Conservation (phyloP, 2,329 filamentous ascomycete species). For the Fusarium verticillioides region DNA sequence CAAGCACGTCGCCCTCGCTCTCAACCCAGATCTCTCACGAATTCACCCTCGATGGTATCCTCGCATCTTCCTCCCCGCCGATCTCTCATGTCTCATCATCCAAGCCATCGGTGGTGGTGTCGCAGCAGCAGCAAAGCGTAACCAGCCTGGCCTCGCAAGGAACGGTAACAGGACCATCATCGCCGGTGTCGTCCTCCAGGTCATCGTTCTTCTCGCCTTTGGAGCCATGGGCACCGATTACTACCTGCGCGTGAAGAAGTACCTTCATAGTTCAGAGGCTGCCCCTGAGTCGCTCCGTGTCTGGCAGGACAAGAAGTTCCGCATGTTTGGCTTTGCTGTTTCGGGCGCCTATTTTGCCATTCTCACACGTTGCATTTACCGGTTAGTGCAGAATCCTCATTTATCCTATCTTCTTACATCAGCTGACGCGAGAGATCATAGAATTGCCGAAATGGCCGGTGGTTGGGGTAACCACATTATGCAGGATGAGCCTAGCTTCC, state of each 20-base stretch:
- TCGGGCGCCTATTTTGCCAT: constrained; percentile 57
- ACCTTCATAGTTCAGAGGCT: constrained; percentile 50
- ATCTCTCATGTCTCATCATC: constrained; percentile 67
- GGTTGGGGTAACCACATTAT: constrained; percentile 73
- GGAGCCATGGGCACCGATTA: constrained; percentile 59
- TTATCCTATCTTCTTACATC: not conserved
- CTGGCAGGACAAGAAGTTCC: constrained; percentile 58
- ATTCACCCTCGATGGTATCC: constrained; percentile 64
- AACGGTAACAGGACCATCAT: constrained; percentile 64
- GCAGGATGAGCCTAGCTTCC: constrained; percentile 69
- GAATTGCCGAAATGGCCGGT: constrained; percentile 71
- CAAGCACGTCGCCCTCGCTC: constrained; percentile 65
- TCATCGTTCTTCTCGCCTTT: constrained; percentile 60
- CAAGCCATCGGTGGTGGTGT: constrained; percentile 69
- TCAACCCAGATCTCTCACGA: constrained; percentile 62
- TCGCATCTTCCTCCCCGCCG: constrained; percentile 68
- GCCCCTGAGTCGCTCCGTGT: constrained; percentile 48
- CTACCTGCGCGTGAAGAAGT: constrained; percentile 54
- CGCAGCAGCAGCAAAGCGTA: constrained; percentile 59
- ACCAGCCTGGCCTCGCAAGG: constrained; percentile 53
- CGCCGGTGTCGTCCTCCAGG: constrained; percentile 65
- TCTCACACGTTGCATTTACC: constrained; percentile 65
- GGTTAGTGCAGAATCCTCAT: constrained; percentile 50
- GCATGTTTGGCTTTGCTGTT: constrained; percentile 58
- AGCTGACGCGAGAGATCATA: constrained; percentile 43